Evolutionary conservation across 768 basidiomycete genomes (phyloP).

Genomic region (Rhodotorula toruloides): DNA sequence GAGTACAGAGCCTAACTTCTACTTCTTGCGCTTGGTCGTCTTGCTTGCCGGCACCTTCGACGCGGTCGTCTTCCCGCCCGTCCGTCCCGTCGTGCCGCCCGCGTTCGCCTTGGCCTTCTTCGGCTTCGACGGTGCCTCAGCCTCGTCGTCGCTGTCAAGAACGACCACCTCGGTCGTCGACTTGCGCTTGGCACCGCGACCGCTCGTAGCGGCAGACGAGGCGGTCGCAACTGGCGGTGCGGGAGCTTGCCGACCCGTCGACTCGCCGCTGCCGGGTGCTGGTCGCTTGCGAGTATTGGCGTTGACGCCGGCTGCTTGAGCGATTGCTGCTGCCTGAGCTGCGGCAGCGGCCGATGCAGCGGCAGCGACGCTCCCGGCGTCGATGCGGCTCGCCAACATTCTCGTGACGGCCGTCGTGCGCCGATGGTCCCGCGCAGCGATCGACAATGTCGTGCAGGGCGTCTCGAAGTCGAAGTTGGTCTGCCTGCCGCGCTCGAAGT

Average conservation of each 20-base stretch:
- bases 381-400: background rate
- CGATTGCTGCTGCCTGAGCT: background rate
- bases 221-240: background rate
- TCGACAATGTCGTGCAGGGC: constrained; percentile 19
- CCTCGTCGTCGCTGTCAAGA: constrained; percentile 23
- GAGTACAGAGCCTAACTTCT: too few relatives aligned
- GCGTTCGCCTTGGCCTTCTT: constrained; percentile 18
- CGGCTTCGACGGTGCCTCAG: constrained; percentile 6
- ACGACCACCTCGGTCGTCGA: constrained; percentile 17
- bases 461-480: constrained; percentile 40
- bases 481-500: constrained; percentile 18
- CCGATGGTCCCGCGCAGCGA: constrained; percentile 28
- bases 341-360: background rate
- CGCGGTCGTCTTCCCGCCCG: constrained; percentile 9
- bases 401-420: constrained; percentile 21
- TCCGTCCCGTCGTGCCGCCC: constrained; percentile 1
- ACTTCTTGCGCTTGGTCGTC: constrained; percentile 15
- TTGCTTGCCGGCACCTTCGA: constrained; percentile 1
- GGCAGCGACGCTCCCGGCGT: background rate
- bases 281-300: background rate
- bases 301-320: background rate
- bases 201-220: background rate
- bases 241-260: background rate
- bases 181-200: constrained; percentile 21
- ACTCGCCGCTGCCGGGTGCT: background rate